These are phyloP conservation scores for Aspergillus bombycis DNA, from an alignment of 2,329 filamentous ascomycete genomes.

Conservation along the genomic window DNA sequence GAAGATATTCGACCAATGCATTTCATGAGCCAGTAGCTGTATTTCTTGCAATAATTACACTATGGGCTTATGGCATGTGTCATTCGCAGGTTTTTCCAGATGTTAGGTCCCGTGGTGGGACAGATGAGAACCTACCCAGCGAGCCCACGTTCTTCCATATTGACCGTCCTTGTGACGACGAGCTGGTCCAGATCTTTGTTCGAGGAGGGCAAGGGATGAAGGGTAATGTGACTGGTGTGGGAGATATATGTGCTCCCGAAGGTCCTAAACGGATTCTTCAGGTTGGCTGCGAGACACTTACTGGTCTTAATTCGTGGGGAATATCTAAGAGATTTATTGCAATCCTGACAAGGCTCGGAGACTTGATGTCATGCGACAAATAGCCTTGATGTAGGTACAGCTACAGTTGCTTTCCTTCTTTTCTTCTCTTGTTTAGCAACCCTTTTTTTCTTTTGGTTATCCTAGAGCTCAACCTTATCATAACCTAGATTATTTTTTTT, in stretches of 20 bases:
- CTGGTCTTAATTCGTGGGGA: slow-evolving; percentile 39
- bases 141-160: slow-evolving; percentile 54
- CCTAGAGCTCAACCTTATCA: neutral
- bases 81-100: slow-evolving; percentile 32
- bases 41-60: slow-evolving; percentile 50
- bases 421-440: neutral
- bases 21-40: slow-evolving; percentile 53
- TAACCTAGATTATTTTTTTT: neutral
- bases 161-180: slow-evolving; percentile 61
- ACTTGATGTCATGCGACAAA: slow-evolving; percentile 19
- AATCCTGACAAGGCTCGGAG: slow-evolving; percentile 37
- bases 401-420: neutral
- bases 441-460: neutral
- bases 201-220: slow-evolving; percentile 54
- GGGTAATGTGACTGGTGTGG: slow-evolving; percentile 56
- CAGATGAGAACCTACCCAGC: slow-evolving; percentile 20
- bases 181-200: slow-evolving; percentile 61
- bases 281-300: slow-evolving; percentile 45
- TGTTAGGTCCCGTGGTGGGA: slow-evolving; percentile 24
- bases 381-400: neutral
- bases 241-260: slow-evolving; percentile 49
- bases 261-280: slow-evolving; percentile 43
- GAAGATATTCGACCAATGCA: slow-evolving; percentile 52
- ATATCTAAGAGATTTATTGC: slow-evolving; percentile 37
- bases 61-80: slow-evolving; percentile 53